These are phyloP conservation scores for Acer negundo DNA, from an alignment of 345 rosid genomes.

Conservation along the genomic window DNA sequence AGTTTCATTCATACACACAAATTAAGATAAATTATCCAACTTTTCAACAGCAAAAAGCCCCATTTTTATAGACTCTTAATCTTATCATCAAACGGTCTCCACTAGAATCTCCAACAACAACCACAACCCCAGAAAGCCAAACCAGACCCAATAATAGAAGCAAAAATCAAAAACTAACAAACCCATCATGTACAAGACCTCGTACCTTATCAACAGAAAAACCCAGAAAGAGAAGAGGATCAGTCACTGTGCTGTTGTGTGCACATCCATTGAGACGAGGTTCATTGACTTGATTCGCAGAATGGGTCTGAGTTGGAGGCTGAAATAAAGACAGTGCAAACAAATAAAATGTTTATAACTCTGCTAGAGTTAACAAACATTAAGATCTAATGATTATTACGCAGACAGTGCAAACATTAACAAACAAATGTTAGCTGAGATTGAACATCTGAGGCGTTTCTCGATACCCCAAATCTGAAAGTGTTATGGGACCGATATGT, in stretches of 20 bases:
- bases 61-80: background rate
- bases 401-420: too few relatives aligned
- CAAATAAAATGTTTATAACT: too few relatives aligned
- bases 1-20: too few relatives aligned
- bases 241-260: background rate
- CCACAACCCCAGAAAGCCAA: background rate
- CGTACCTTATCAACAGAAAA: background rate
- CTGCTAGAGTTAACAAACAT: too few relatives aligned
- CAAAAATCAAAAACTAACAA: background rate
- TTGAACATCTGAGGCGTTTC: too few relatives aligned
- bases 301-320: conserved; percentile 16
- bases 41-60: background rate
- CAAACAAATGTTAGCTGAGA: too few relatives aligned
- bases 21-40: background rate
- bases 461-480: too few relatives aligned
- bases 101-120: background rate
- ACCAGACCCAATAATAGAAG: background rate
- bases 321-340: too few relatives aligned
- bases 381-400: too few relatives aligned
- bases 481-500: too few relatives aligned
- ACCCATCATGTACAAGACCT: background rate
- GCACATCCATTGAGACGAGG: background rate
- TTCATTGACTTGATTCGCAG: background rate
- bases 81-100: background rate
- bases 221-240: background rate